Evolutionary conservation across 1,284 basidiomycete species (phyloP).

Genomic region (Schizophyllum amplum): DNA sequence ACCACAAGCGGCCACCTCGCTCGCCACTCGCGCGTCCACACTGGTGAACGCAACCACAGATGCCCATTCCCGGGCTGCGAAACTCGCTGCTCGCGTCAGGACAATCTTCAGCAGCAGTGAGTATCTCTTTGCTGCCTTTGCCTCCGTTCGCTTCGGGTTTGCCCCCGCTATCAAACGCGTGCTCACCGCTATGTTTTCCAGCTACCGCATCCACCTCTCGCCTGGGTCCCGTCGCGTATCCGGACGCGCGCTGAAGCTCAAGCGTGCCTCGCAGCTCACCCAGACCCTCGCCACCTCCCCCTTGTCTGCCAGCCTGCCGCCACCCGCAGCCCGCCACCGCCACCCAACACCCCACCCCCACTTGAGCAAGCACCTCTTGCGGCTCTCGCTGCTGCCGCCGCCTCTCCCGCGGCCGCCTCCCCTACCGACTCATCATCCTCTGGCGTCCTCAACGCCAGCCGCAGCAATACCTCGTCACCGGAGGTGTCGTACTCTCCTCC

Average conservation of each 20-base stretch:
- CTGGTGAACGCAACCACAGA: conserved; percentile 58
- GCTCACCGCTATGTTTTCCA: conserved; percentile 13
- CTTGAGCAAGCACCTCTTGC: too few relatives aligned
- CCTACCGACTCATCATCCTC: too few relatives aligned
- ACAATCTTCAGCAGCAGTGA: conserved; percentile 63
- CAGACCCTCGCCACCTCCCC: too few relatives aligned
- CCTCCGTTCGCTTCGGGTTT: background rate
- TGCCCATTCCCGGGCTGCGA: conserved; percentile 65
- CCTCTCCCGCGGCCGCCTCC: too few relatives aligned
- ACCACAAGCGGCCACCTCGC: conserved; percentile 67
- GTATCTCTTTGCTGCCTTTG: conserved; percentile 19
- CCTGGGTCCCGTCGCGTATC: conserved; percentile 38
- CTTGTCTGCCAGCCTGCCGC: too few relatives aligned
- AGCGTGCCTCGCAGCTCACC: too few relatives aligned
- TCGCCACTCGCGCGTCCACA: conserved; percentile 60
- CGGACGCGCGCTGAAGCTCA: background rate
- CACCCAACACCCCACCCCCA: too few relatives aligned
- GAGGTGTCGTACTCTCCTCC: too few relatives aligned
- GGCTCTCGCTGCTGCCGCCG: too few relatives aligned
- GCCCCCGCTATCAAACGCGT: background rate
- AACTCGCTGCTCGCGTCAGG: conserved; percentile 57
- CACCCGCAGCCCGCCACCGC: too few relatives aligned
- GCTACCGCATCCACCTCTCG: conserved; percentile 50
- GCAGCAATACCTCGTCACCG: too few relatives aligned
- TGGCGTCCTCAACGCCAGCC: too few relatives aligned